Percentiles rank a stretch among this genome's conserved stretches.
Evolutionary conservation across 1,284 basidiomycete genomes (phyloP).

Genomic region (Hemileia vastatrix): DNA sequence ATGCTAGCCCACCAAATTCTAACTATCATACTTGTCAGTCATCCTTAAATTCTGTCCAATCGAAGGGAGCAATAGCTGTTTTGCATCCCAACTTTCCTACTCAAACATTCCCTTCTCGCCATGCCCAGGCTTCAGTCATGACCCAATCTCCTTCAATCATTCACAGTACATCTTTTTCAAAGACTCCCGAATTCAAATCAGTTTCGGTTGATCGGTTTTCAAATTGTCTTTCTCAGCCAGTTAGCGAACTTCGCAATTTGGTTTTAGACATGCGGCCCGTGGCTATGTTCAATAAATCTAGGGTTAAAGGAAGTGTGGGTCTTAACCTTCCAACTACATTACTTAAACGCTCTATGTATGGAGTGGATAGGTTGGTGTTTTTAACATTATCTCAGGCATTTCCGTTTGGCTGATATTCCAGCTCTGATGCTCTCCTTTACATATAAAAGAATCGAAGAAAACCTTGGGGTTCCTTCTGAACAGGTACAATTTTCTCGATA

Average conservation of each 20-base stretch:
- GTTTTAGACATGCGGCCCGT: constrained; percentile 2
- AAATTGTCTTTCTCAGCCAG: neutral
- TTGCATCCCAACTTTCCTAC: neutral
- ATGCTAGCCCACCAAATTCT: neutral
- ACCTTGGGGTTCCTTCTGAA: neutral
- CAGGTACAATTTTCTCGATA: neutral
- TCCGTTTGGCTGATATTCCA: neutral
- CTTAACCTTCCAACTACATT: constrained; percentile 16
- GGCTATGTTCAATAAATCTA: neutral
- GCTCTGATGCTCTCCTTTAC: neutral
- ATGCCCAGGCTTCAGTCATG: neutral
- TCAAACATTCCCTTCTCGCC: neutral
- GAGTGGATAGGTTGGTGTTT: neutral
- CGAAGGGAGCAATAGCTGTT: neutral
- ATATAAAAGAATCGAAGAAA: constrained; percentile 1
- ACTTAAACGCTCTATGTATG: constrained; percentile 13
- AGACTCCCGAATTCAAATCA: neutral
- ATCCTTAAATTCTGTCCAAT: neutral
- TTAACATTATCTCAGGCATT: neutral
- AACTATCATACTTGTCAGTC: neutral
- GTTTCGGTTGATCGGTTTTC: neutral
- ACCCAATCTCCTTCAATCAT: neutral
- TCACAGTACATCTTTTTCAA: neutral
- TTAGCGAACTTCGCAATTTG: neutral
- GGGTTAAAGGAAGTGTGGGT: constrained; percentile 1